A percentile compares a stretch with the other conserved stretches of the same genome.
phyloP scores from a whole-genome alignment of 352 stramenopile species.

The Phytophthora quininea region DNA sequence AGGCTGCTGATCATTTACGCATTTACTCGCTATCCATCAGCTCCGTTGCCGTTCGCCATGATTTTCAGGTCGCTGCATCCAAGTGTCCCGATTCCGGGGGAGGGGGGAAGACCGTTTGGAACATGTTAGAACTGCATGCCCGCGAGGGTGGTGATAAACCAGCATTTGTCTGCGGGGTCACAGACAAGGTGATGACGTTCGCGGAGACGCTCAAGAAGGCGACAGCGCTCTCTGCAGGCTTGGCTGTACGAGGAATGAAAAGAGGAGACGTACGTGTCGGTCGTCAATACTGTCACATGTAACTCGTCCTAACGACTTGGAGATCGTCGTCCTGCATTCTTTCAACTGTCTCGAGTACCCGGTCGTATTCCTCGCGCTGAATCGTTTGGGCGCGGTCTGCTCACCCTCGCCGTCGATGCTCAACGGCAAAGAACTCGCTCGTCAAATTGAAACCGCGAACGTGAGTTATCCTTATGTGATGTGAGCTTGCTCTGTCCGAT shows the following conservation, averaged over 20 bases:
- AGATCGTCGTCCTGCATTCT: slow-evolving; percentile 45
- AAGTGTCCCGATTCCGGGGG: slow-evolving; percentile 20
- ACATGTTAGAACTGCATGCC: slow-evolving; percentile 40
- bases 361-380: slow-evolving; percentile 49
- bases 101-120: slow-evolving; percentile 42
- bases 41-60: slow-evolving; percentile 11
- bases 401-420: slow-evolving; percentile 45
- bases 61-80: slow-evolving; percentile 48
- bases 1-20: neutral
- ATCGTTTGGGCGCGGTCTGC: slow-evolving; percentile 43
- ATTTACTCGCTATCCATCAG: neutral
- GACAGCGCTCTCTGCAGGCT: slow-evolving; percentile 29
- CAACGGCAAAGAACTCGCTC: slow-evolving; percentile 32
- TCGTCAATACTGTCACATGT: neutral
- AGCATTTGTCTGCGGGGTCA: slow-evolving; percentile 48
- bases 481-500: neutral
- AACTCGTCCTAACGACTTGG: neutral
- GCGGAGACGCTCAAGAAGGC: slow-evolving; percentile 27
- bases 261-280: slow-evolving; percentile 41
- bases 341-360: slow-evolving; percentile 66
- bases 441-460: slow-evolving; percentile 39
- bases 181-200: slow-evolving; percentile 41
- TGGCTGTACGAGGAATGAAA: slow-evolving; percentile 38
- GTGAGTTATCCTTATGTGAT: slow-evolving; percentile 1
- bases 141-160: slow-evolving; percentile 21